Evolutionary conservation across 202 grass and related monocot species (phyloP), one percentile per base, ranked within the genome.

Genomic region (Zizania palustris): DNA sequence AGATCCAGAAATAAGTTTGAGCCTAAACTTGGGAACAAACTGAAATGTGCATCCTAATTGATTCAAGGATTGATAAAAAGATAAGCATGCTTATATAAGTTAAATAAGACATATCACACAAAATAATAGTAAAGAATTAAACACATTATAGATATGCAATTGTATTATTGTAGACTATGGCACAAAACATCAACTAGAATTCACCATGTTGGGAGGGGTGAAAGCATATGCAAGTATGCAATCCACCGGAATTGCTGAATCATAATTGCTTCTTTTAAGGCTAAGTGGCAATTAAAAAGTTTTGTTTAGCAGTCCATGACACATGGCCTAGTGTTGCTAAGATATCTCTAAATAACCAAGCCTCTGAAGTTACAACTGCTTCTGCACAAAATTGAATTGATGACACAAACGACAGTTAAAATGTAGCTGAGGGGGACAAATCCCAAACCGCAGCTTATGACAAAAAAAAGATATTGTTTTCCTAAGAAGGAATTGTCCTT

Each of bases 321-420:
- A 70, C 9, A 35, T 35, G 36, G 46, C 5, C 43, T 28, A 28
- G 3, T 20, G 21, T 68, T 62, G 53, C 19, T 41, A 53, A 76
- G 15, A 59, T 41, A 18, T 46, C 40, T 67, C 36, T 40, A 45
- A 34, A 81, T 14, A 72, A 65, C 11, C 36, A 33, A 8, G 9
- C 34, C n/a, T 36, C 55, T 80, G 58, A 42, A 79, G 38, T 75
- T 80, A 60, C 15, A 22, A 48, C 5, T 50, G 72, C 38, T 63
- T 7, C 15, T 69, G 9, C 38, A 80, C 15, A 75, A 83, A 37
- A 59, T 35, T 73, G 7, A 79, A 72, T 14, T 72, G 58, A 58
- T 57, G 5, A 8, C 5, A 0, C 49, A 22, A 21, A 63, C 72
- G 46, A 36, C 34, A 55, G 18, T 20, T 71, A 59, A 79, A 79